Evolutionary conservation across 169 alveolate species (phyloP).

Genomic region (Eimeria necatrix): DNA sequence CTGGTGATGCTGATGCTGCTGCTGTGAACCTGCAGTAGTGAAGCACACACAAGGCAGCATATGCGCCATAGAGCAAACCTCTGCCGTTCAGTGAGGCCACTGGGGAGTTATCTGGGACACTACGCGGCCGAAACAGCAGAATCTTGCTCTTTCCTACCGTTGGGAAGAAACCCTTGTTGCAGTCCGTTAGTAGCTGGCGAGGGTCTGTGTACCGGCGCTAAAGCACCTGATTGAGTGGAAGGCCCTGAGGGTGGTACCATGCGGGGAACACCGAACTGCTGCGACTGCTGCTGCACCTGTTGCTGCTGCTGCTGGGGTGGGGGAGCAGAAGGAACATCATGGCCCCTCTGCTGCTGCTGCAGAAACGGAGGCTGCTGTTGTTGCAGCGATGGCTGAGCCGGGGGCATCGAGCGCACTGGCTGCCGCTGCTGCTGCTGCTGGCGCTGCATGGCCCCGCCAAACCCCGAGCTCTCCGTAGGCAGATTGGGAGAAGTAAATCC

Average conservation of each 20-base stretch:
- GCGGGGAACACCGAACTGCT: not conserved
- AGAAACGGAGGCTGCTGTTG: conserved; percentile 55
- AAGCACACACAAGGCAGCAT: not conserved
- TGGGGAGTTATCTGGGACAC: not conserved
- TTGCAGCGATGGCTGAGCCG: conserved; percentile 19
- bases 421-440: conserved; percentile 62
- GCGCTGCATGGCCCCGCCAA: not conserved
- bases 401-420: conserved; percentile 19
- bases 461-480: not conserved
- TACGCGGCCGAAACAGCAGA: not conserved
- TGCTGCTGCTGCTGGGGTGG: conserved; percentile 52
- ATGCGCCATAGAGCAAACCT: not conserved
- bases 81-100: too few species aligned
- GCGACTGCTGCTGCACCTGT: conserved; percentile 9
- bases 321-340: conserved; percentile 2
- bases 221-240: not conserved
- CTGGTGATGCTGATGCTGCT: conserved; percentile 38
- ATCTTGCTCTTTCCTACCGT: not conserved
- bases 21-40: conserved; percentile 18
- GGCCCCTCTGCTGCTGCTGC: conserved; percentile 32
- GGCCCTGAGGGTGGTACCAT: conserved; percentile 8
- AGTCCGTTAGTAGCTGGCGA: not conserved
- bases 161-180: not conserved
- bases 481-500: conserved; percentile 18
- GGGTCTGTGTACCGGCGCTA: not conserved